phyloP scores from a whole-genome alignment of 192 early-diverging fungal genomes.

The Backusella liffmaniae region DNA sequence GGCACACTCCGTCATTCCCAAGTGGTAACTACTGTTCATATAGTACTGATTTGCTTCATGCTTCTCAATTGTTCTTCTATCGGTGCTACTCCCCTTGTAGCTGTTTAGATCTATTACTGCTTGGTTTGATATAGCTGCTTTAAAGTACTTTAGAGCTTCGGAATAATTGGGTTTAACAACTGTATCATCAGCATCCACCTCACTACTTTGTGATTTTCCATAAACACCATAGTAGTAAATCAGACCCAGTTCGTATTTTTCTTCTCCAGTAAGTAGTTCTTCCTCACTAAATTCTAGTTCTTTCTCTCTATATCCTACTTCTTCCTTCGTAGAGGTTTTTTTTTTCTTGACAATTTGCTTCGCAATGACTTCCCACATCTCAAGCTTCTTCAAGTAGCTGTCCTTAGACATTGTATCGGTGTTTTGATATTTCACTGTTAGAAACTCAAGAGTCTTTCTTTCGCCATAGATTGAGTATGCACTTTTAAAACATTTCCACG shows the following conservation, averaged over 20 bases:
- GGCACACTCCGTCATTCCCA: too few relatives aligned
- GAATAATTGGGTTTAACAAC: neutral
- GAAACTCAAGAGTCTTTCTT: neutral
- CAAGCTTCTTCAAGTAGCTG: neutral
- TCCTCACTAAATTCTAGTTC: too few relatives aligned
- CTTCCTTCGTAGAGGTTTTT: too few relatives aligned
- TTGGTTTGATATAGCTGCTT: neutral
- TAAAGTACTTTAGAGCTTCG: neutral
- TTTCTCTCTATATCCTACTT: too few relatives aligned
- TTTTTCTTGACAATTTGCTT: too few relatives aligned
- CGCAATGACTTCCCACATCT: neutral
- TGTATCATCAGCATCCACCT: neutral
- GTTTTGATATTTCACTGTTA: neutral
- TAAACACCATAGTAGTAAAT: neutral
- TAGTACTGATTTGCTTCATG: too few relatives aligned
- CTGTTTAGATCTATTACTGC: neutral
- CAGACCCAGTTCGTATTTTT: neutral
- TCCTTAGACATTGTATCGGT: neutral
- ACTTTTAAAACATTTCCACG: neutral
- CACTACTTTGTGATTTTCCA: neutral
- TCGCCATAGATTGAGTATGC: neutral
- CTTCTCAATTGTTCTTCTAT: too few relatives aligned
- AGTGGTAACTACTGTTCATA: too few relatives aligned
- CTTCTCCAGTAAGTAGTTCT: neutral
- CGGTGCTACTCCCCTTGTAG: too few relatives aligned